Base-by-base conservation (phyloP, 108 stramenopile species). In the Pseudonitzschia multistriata region DNA sequence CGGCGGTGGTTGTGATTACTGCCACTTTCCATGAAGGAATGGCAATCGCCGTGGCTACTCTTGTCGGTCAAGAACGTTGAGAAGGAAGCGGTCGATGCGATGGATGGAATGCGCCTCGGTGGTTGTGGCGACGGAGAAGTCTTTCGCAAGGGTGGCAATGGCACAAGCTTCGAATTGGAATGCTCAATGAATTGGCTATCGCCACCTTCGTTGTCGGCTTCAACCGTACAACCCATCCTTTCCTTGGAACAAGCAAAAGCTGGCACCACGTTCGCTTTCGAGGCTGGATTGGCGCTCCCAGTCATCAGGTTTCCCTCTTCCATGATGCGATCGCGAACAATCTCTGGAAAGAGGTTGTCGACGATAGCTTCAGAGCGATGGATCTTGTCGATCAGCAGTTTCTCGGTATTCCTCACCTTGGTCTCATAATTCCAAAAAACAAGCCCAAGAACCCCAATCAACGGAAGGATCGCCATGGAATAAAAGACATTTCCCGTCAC, bases 251-350 rank as follows among this genome's bases (percentile, higher is more conserved):
- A n/a, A n/a, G n/a, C n/a, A n/a, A n/a, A n/a, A n/a, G n/a, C n/a
- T n/a, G n/a, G n/a, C n/a, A n/a, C n/a, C n/a, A n/a, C n/a, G n/a
- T n/a, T n/a, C n/a, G n/a, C n/a, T n/a, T n/a, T n/a, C n/a, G n/a
- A n/a, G n/a, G n/a, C n/a, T n/a, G n/a, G n/a, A n/a, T n/a, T n/a
- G n/a, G n/a, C n/a, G n/a, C n/a, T n/a, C n/a, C n/a, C n/a, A n/a
- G n/a, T n/a, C 14, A 33, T 3, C 11, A 55, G 29, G 0, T 49
- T 45, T 15, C 63, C 73, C 27, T 74, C 63, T 29, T 69, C 27
- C 37, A 84, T 66, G 19, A 84, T 61, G 17, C 83, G 77, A 37
- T 81, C 80, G 7, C 83, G 71, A 10, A 84, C 77, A 39, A 24
- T 73, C 2, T 77, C 75, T 8, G 83, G 83, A 45, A 79, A 84